A percentile compares a stretch with the other conserved stretches of the same genome.
phyloP scores from a whole-genome alignment of 2,329 filamentous ascomycete species.

The Cladosporium sp. region DNA sequence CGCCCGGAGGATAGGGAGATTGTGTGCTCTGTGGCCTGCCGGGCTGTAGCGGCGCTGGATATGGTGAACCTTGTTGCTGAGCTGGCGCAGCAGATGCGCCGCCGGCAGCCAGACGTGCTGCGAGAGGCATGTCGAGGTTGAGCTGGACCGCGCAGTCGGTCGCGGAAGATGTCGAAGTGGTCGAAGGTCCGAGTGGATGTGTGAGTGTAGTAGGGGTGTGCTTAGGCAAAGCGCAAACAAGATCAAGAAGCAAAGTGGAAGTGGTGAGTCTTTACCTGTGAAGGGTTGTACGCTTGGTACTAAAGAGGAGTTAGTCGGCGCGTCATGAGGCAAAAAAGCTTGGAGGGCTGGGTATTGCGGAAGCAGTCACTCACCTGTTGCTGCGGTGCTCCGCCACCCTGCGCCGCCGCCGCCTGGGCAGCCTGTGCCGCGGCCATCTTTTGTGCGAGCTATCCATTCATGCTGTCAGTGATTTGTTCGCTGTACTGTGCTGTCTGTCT shows the following conservation, averaged over 20 bases:
- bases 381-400: constrained; percentile 24
- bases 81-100: constrained; percentile 37
- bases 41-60: constrained; percentile 43
- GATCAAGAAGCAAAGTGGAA: not conserved
- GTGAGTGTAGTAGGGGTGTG: constrained; percentile 27
- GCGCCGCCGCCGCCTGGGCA: constrained; percentile 34
- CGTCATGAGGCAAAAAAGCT: constrained; percentile 43
- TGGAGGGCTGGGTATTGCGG: constrained; percentile 31
- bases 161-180: not conserved
- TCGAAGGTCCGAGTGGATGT: not conserved
- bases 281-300: constrained; percentile 54
- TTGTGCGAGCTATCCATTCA: constrained; percentile 42
- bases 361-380: constrained; percentile 53
- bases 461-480: not conserved
- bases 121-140: constrained; percentile 30
- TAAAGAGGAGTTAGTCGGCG: constrained; percentile 30
- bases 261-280: constrained; percentile 27
- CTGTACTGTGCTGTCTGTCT: not conserved
- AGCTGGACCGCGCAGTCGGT: not conserved
- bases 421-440: constrained; percentile 48
- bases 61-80: constrained; percentile 36
- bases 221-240: constrained; percentile 13
- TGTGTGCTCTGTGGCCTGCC: constrained; percentile 27
- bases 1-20: constrained; percentile 29
- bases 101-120: constrained; percentile 32